Conservation (phyloP, 805 yeast species). For the Metschnikowia gelsemii region DNA sequence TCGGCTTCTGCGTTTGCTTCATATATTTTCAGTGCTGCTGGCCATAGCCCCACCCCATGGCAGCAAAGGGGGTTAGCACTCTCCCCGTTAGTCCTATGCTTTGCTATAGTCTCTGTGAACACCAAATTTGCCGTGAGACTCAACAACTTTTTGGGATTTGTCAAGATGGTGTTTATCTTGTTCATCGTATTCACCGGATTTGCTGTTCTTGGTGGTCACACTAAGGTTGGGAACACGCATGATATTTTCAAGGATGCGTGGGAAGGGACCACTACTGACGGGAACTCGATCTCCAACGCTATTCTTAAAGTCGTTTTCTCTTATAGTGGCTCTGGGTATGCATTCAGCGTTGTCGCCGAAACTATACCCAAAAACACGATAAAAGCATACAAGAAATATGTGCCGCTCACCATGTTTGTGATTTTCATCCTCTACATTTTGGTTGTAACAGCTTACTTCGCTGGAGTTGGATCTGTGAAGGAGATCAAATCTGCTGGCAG, state of each 20-base stretch:
- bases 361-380: slow-evolving; percentile 27
- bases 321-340: slow-evolving; percentile 42
- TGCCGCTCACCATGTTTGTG: slow-evolving; percentile 33
- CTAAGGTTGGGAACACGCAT: slow-evolving; percentile 33
- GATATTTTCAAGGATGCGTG: slow-evolving; percentile 37
- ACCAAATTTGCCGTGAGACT: slow-evolving; percentile 31
- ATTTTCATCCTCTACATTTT: slow-evolving; percentile 34
- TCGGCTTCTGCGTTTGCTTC: slow-evolving; percentile 40
- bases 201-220: slow-evolving; percentile 38
- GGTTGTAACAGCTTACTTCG: slow-evolving; percentile 34
- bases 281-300: slow-evolving; percentile 43
- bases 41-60: slow-evolving; percentile 31
- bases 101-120: slow-evolving; percentile 24
- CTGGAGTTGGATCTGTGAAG: slow-evolving; percentile 25
- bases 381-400: slow-evolving; percentile 26
- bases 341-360: slow-evolving; percentile 38
- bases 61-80: slow-evolving; percentile 37
- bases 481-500: slow-evolving; percentile 31
- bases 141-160: slow-evolving; percentile 35
- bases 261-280: slow-evolving; percentile 41
- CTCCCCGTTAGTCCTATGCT: slow-evolving; percentile 28
- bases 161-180: slow-evolving; percentile 32
- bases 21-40: slow-evolving; percentile 35
- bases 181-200: slow-evolving; percentile 36
- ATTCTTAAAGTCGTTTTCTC: slow-evolving; percentile 46